Conservation (phyloP, 768 basidiomycete species). For the Lactifluus piperatus region DNA sequence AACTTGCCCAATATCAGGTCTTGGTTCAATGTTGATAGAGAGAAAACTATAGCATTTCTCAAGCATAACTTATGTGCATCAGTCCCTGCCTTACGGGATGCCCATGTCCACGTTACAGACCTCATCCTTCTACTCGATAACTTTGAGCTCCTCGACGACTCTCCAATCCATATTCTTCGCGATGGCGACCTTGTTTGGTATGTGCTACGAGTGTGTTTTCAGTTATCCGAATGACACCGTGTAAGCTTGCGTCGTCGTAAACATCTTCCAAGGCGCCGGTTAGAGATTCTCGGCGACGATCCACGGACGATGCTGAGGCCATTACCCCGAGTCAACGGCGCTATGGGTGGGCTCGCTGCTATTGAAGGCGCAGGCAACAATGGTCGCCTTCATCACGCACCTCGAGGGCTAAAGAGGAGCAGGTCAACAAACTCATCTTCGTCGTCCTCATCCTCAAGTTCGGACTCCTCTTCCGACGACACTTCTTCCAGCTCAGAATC, state of each 20-base stretch:
- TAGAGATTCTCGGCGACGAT: not conserved
- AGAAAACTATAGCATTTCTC: not conserved
- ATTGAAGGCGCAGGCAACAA: not conserved
- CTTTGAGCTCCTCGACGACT: slow-evolving; percentile 18
- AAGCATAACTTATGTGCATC: slow-evolving; percentile 12
- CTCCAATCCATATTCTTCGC: slow-evolving; percentile 11
- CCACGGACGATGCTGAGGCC: slow-evolving; percentile 4
- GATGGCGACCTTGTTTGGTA: slow-evolving; percentile 19
- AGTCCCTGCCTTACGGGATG: slow-evolving; percentile 12
- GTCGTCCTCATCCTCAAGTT: slow-evolving; percentile 1
- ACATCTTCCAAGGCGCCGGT: slow-evolving; percentile 7
- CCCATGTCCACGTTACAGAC: not conserved
- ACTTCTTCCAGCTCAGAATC: slow-evolving; percentile 23
- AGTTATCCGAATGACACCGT: not conserved
- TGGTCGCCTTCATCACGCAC: not conserved
- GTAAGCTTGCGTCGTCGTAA: slow-evolving; percentile 9
- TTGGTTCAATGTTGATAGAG: slow-evolving; percentile 13
- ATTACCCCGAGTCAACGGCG: not conserved
- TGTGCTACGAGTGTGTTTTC: not conserved
- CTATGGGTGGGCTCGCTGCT: not conserved
- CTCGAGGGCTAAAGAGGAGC: not conserved
- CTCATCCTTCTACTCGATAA: slow-evolving; percentile 17
- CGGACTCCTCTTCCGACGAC: slow-evolving; percentile 16
- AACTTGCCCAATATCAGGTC: slow-evolving; percentile 17
- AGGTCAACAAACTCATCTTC: not conserved